Evolutionary conservation across 768 basidiomycete genomes (phyloP).

Genomic region (Suillus alpinus): DNA sequence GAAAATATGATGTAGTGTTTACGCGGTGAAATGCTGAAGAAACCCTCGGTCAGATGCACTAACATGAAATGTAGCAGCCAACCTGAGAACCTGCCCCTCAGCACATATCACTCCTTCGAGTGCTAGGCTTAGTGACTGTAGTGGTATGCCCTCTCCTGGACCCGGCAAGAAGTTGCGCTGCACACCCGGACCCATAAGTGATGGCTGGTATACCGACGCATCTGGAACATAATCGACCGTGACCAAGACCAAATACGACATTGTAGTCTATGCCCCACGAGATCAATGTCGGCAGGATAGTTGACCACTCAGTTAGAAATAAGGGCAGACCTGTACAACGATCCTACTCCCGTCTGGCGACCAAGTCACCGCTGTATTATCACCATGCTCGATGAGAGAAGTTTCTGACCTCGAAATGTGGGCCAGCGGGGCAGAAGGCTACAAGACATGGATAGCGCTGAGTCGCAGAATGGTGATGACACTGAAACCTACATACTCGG

Average conservation of each 20-base stretch:
- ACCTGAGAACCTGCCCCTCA: slow-evolving; percentile 76
- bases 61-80: slow-evolving; percentile 11
- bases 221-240: slow-evolving; percentile 57
- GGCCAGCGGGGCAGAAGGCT: slow-evolving; percentile 74
- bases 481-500: slow-evolving; percentile 48
- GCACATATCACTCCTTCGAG: slow-evolving; percentile 82
- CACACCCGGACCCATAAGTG: slow-evolving; percentile 44
- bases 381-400: slow-evolving; percentile 82
- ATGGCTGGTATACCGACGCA: slow-evolving; percentile 53
- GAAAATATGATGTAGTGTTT: slow-evolving; percentile 70
- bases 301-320: not conserved
- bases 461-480: not conserved
- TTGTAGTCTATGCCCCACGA: slow-evolving; percentile 56
- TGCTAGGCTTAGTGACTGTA: slow-evolving; percentile 65
- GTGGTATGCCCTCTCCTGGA: slow-evolving; percentile 72
- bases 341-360: slow-evolving; percentile 78
- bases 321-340: slow-evolving; percentile 65
- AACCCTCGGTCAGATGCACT: slow-evolving; percentile 1
- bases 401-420: slow-evolving; percentile 72
- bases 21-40: slow-evolving; percentile 69
- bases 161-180: slow-evolving; percentile 73
- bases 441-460: slow-evolving; percentile 5
- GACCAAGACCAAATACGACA: slow-evolving; percentile 77
- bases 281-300: slow-evolving; percentile 4
- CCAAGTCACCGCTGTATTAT: slow-evolving; percentile 74